These are phyloP conservation scores for Phytophthora sp. DNA, from an alignment of 352 stramenopile species.

Conservation along the genomic window DNA sequence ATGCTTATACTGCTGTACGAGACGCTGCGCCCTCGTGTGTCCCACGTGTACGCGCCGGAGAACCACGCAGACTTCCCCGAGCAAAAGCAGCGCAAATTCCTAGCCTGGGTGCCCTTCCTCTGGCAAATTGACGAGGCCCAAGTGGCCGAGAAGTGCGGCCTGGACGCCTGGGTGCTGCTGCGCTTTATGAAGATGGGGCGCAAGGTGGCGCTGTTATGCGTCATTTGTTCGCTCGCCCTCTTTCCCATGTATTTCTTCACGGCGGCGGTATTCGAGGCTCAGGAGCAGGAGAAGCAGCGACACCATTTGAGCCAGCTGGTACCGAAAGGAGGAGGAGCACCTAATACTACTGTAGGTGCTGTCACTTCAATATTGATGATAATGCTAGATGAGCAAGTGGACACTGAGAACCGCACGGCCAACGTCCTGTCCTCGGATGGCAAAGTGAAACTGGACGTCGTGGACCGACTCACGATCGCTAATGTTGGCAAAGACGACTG, in stretches of 20 bases:
- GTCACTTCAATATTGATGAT: slow-evolving; percentile 41
- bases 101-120: slow-evolving; percentile 71
- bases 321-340: background rate
- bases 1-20: slow-evolving; percentile 67
- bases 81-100: slow-evolving; percentile 38
- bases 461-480: slow-evolving; percentile 74
- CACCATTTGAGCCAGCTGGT: slow-evolving; percentile 35
- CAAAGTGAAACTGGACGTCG: slow-evolving; percentile 55
- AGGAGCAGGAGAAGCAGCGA: slow-evolving; percentile 36
- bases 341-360: slow-evolving; percentile 14
- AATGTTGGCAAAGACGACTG: slow-evolving; percentile 69
- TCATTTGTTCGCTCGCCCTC: slow-evolving; percentile 63
- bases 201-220: slow-evolving; percentile 63
- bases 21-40: slow-evolving; percentile 50
- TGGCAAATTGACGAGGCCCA: slow-evolving; percentile 58
- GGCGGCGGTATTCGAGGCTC: slow-evolving; percentile 39
- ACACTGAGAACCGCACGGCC: slow-evolving; percentile 15
- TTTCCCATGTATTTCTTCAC: slow-evolving; percentile 75
- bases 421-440: slow-evolving; percentile 33
- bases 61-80: slow-evolving; percentile 51
- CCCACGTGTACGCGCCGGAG: slow-evolving; percentile 54
- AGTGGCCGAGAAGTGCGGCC: slow-evolving; percentile 64
- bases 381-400: slow-evolving; percentile 28
- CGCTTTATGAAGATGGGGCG: slow-evolving; percentile 76
- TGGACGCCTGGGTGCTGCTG: slow-evolving; percentile 79